Base-by-base conservation (phyloP, 805 yeast genomes). In the Pichia pseudocactophila region DNA sequence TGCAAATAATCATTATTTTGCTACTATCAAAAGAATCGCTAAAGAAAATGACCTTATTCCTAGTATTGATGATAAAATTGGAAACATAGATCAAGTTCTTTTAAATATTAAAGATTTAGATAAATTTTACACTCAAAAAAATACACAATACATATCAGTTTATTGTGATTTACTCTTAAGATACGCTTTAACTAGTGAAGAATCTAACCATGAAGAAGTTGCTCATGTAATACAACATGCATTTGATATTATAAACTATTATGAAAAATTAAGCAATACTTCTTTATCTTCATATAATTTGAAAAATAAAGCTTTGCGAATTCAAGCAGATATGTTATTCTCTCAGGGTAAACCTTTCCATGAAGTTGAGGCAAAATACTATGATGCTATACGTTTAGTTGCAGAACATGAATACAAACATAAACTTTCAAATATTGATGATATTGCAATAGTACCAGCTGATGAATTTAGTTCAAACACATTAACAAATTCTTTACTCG, bases 151-250 rank as follows among this genome's bases (percentile, higher is more conserved):
- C 44, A 40, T 69, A 13, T 49, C 59, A 3, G 53, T 56, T 25
- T 63, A 63, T 39, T 52, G 58, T 42, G 72, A 71, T 50, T 48
- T 70, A 10, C 48, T 70, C 5, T 40, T 66, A 7, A 56, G 74
- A 48, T 59, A 61, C 47, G 69, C 71, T 0, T 35, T 68, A 20
- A 58, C 68, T 1, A 54, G 64, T 5, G 59, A 58, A 1, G 51
- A 49, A 19, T 20, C 26, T n/a, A n/a, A 50, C 27, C 53, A 52
- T 5, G 52, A 54, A 5, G 52, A 60, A 12, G 56, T 52, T 3
- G 48, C 54, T 18, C 46, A 51, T 16, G 50, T 58, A 19, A 49
- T 67, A 8, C 47, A 51, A 11, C 54, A 54, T 27, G 59, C 66
- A 0, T 47, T 66, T 9, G 58, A 57, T 7, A 43, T 68, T 3